Conservation (phyloP, 129 eudicot species). For the Daucus carota region DH1_v3.0 NC_030385.2:36402001-36402500, state of each 20-base stretch:
- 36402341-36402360: slow-evolving; percentile 3
- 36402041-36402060: no score
- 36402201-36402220: slow-evolving; percentile 82
- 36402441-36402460: no score
- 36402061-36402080: no score
- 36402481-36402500: no score
- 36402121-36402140: background rate
- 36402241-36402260: background rate
- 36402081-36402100: no score
- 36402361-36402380: background rate
- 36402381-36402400: background rate
- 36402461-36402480: no score
- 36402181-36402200: background rate
- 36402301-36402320: background rate
- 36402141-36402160: background rate
- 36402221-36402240: slow-evolving; percentile 31
- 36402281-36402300: background rate
- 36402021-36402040: no score
- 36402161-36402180: slow-evolving; percentile 7
- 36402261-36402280: background rate
- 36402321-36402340: background rate
- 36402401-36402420: no score
- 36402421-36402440: no score
- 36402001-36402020: no score
- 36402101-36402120: no score